These are phyloP conservation scores for Leccinum variicolor DNA, from an alignment of 768 basidiomycete species.

Conservation along the genomic window DNA sequence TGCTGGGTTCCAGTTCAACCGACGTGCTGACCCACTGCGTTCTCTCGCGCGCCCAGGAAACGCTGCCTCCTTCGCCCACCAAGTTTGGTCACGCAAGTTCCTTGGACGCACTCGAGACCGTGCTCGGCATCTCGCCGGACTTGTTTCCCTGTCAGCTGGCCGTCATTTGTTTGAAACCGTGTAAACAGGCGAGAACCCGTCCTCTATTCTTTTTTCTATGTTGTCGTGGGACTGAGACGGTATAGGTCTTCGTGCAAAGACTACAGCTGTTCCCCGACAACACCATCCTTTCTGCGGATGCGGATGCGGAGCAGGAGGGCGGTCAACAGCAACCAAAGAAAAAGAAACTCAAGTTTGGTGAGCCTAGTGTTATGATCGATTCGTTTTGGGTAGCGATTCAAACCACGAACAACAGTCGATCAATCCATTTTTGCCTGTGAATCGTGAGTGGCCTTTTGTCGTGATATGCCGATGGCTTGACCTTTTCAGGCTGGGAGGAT, in stretches of 20 bases:
- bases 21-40: neutral
- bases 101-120: slow-evolving; percentile 27
- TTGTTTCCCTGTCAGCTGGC: slow-evolving; percentile 49
- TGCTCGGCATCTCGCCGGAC: slow-evolving; percentile 45
- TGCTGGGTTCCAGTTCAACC: neutral
- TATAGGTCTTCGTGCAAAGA: slow-evolving; percentile 20
- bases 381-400: too few species aligned
- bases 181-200: slow-evolving; percentile 37
- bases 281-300: slow-evolving; percentile 10
- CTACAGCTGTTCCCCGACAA: slow-evolving; percentile 17
- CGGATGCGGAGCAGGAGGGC: neutral
- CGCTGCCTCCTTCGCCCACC: slow-evolving; percentile 16
- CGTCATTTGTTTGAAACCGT: slow-evolving; percentile 44
- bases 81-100: slow-evolving; percentile 5
- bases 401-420: slow-evolving; percentile 11
- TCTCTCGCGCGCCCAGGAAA: slow-evolving; percentile 14
- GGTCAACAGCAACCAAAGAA: neutral
- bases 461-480: too few species aligned
- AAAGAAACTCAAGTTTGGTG: slow-evolving; percentile 17
- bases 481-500: slow-evolving; percentile 35
- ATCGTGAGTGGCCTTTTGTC: slow-evolving; percentile 11
- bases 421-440: neutral
- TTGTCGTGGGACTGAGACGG: too few species aligned
- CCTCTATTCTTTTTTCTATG: too few species aligned
- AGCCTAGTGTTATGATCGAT: neutral